Base-by-base conservation (phyloP, 2,329 filamentous ascomycete species). In the Fusarium anthophilum region DNA sequence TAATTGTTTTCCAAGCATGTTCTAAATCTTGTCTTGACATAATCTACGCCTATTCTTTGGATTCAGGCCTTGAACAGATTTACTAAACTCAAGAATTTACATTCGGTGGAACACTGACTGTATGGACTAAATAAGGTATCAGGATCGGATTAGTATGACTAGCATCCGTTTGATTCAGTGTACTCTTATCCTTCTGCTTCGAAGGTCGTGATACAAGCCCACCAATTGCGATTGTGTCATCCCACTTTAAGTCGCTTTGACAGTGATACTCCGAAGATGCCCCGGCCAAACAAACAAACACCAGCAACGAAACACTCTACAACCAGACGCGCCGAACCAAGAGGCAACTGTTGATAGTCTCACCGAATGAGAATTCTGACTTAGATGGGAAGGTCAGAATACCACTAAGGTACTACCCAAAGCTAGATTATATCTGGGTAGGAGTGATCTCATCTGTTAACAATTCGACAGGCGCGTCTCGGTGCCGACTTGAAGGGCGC, bases 201-300 rank as follows among this genome's bases (percentile, higher is more conserved):
- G 30, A 39, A 55, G n/a, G 55, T 63, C 15, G 63, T 44, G 66
- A 55, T 68, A 38, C n/a, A 68, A 37, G 37, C 38, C 56, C 55
- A 69, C 66, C 35, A 70, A 38, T 47, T 43, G 38, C 38, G 26
- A 67, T 63, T 72, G 48, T 72, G 57, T 56, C 68, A 70, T 73
- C 51, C 62, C 55, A 62, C 62, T 26, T 53, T 17, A 55, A 60
- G 32, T 39, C 60, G 9, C 20, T 13, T 39, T 11, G 54, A 22
- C 50, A 47, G 22, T 41, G 37, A 56, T 71, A 53, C 63, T 62
- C 72, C 71, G 72, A 74, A 50, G 72, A 74, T 62, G 30, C 22
- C 26, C 71, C 70, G 71, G 57, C 45, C 28, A 62, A 65, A 69
- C 37, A 60, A 35, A 70, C 35, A 45, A 62, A 53, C 45, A 38